These are phyloP conservation scores for Capsicum chinense DNA, from an alignment of 257 asterid genomes.

Conservation along the genomic window DNA sequence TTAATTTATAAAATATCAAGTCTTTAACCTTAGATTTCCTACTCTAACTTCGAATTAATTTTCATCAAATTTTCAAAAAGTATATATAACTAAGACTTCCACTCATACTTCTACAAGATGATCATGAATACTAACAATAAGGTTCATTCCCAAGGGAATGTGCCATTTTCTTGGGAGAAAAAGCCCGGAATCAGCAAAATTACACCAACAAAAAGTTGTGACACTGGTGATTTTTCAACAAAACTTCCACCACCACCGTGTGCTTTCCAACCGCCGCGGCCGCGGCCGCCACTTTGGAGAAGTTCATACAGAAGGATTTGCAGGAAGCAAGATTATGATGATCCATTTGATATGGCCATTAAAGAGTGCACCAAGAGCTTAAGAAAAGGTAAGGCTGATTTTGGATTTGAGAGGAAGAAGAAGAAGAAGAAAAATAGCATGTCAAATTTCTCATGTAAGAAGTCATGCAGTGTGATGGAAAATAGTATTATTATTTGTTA, in stretches of 20 bases:
- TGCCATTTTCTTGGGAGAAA: constrained; percentile 78
- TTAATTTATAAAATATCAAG: background rate
- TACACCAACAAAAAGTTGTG: constrained; percentile 4
- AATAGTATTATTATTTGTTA: constrained; percentile 38
- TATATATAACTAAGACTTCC: background rate
- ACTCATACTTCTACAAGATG: background rate
- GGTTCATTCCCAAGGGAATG: constrained; percentile 60
- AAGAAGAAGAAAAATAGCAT: constrained; percentile 49
- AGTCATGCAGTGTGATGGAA: constrained; percentile 46
- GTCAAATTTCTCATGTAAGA: constrained; percentile 60
- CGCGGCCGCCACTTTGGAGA: background rate
- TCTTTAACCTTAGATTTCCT: background rate
- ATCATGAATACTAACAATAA: constrained; percentile 28
- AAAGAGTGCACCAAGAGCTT: constrained; percentile 71
- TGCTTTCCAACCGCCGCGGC: constrained; percentile 42
- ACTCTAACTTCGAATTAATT: too few species aligned
- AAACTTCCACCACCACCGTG: constrained; percentile 67
- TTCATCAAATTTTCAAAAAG: background rate
- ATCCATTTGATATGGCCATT: constrained; percentile 70
- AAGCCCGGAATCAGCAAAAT: constrained; percentile 65
- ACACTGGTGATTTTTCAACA: constrained; percentile 19
- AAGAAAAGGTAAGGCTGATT: constrained; percentile 37
- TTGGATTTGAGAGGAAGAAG: constrained; percentile 47
- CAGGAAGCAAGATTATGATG: constrained; percentile 57
- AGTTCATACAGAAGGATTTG: constrained; percentile 45